Evolutionary conservation across 208 protist species (phyloP).

Genomic region (Crithidia expoeki): DNA sequence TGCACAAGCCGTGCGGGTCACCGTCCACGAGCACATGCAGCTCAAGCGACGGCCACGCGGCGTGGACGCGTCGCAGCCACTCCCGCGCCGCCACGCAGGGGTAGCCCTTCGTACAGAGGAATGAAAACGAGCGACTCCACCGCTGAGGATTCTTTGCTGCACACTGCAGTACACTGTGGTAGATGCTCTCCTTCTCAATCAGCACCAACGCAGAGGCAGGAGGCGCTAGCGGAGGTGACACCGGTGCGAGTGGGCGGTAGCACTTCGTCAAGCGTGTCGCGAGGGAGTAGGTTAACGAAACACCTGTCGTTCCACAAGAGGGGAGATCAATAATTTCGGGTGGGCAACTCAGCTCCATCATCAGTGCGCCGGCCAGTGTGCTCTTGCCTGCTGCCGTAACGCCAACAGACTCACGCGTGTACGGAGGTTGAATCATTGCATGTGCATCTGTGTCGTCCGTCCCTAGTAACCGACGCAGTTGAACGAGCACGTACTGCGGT

Average conservation of each 20-base stretch:
- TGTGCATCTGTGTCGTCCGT: not conserved
- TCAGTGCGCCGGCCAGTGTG: slow-evolving; percentile 38
- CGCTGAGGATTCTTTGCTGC: not conserved
- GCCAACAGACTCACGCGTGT: slow-evolving; percentile 57
- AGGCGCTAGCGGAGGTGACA: not conserved
- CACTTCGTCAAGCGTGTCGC: slow-evolving; percentile 24
- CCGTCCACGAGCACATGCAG: slow-evolving; percentile 76
- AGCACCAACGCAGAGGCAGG: slow-evolving; percentile 45
- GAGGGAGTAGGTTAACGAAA: slow-evolving; percentile 25
- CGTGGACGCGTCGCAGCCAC: slow-evolving; percentile 57
- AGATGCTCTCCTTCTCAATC: slow-evolving; percentile 82
- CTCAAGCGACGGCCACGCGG: slow-evolving; percentile 42
- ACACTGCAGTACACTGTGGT: slow-evolving; percentile 45
- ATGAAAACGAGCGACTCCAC: slow-evolving; percentile 11
- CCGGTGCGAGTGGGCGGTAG: not conserved
- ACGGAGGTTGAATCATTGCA: not conserved
- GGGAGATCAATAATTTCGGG: slow-evolving; percentile 16
- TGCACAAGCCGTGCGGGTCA: slow-evolving; percentile 81
- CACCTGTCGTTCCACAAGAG: slow-evolving; percentile 2
- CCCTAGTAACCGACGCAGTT: not conserved
- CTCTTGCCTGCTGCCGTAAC: slow-evolving; percentile 45
- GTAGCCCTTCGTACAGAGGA: slow-evolving; percentile 84
- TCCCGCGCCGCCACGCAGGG: slow-evolving; percentile 65
- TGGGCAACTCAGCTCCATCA: slow-evolving; percentile 29
- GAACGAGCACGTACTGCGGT: not conserved